Evolutionary conservation across 208 protist species (phyloP).

Genomic region (Acanthamoeba rhysodes): DNA sequence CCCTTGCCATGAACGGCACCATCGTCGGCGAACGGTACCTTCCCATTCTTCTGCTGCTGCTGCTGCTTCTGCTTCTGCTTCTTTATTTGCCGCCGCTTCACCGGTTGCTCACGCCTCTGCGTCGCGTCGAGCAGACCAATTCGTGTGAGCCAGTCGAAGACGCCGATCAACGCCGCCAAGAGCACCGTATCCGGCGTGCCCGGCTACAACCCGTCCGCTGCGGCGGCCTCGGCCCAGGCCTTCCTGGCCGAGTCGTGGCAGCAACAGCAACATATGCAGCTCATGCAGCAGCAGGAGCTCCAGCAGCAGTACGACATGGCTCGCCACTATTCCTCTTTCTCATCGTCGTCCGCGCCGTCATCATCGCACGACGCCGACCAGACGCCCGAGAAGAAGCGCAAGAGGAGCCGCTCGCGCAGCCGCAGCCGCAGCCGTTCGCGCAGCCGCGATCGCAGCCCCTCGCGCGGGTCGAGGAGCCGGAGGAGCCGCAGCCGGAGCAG

Average conservation of each 20-base stretch:
- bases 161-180: constrained; percentile 3
- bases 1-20: constrained; percentile 36
- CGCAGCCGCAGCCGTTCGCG: constrained; percentile 2
- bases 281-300: neutral
- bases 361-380: neutral
- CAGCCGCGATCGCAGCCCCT: neutral
- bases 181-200: neutral
- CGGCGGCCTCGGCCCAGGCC: neutral
- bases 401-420: constrained; percentile 35
- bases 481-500: neutral
- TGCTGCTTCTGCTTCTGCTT: neutral
- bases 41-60: too few species aligned
- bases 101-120: too few species aligned
- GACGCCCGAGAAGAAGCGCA: constrained; percentile 35
- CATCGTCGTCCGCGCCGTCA: neutral
- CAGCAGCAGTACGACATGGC: constrained; percentile 7
- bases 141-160: constrained; percentile 45
- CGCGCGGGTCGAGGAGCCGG: neutral
- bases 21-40: neutral
- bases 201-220: neutral
- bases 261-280: neutral
- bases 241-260: neutral
- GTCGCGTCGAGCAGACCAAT: neutral
- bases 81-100: neutral
- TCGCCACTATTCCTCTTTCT: neutral